These are phyloP conservation scores for Sclerospora graminicola DNA, from an alignment of 352 stramenopile genomes.

Conservation along the genomic window DNA sequence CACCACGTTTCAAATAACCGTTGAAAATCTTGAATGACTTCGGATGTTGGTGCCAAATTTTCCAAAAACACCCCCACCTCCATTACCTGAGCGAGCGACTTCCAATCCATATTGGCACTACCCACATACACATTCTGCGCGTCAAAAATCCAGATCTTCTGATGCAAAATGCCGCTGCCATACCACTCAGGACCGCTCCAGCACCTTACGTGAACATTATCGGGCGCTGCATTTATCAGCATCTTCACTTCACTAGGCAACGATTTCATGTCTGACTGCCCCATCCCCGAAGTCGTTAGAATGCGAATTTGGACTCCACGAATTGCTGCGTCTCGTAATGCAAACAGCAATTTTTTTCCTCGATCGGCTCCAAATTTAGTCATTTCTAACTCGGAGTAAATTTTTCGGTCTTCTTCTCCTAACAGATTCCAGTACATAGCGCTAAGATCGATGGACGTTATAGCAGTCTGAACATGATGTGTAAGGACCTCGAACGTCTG, in stretches of 20 bases:
- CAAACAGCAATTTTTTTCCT: slow-evolving; percentile 38
- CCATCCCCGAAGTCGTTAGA: slow-evolving; percentile 23
- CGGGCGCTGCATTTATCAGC: slow-evolving; percentile 20
- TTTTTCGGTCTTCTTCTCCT: slow-evolving; percentile 36
- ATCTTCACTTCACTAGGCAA: slow-evolving; percentile 51
- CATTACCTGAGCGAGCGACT: slow-evolving; percentile 77
- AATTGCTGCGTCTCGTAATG: slow-evolving; percentile 31
- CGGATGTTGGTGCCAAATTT: slow-evolving; percentile 22
- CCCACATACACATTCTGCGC: slow-evolving; percentile 53
- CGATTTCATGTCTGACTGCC: slow-evolving; percentile 13
- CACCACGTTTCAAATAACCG: slow-evolving; percentile 70
- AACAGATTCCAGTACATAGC: slow-evolving; percentile 84
- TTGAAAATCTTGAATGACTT: slow-evolving; percentile 41
- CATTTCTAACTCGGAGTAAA: slow-evolving; percentile 52
- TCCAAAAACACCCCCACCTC: slow-evolving; percentile 67
- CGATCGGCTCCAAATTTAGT: slow-evolving; percentile 41
- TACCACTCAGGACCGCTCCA: slow-evolving; percentile 70
- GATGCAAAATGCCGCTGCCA: slow-evolving; percentile 67
- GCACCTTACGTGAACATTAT: slow-evolving; percentile 34
- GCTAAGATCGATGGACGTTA: slow-evolving; percentile 50
- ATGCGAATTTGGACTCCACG: slow-evolving; percentile 51
- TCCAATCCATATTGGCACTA: slow-evolving; percentile 84
- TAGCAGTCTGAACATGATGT: slow-evolving; percentile 29
- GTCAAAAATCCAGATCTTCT: slow-evolving; percentile 79
- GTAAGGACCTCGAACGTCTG: slow-evolving; percentile 44